phyloP scores from a whole-genome alignment of 805 yeast species.

The Blastobotrys terrestris region DNA sequence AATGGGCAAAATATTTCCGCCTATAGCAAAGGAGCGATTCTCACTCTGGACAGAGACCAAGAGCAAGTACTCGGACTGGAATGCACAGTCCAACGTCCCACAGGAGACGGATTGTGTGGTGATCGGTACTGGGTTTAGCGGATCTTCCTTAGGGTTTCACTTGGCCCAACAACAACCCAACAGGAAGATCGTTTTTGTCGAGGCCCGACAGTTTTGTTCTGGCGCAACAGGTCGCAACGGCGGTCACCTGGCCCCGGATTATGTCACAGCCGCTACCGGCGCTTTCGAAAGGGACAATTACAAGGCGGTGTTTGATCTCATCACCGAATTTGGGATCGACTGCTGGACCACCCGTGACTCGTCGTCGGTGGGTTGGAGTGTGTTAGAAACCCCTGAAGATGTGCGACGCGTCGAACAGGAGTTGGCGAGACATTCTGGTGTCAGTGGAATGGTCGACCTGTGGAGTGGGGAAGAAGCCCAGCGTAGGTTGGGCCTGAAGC shows the following conservation, averaged over 20 bases:
- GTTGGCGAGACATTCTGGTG: background rate
- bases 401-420: slow-evolving; percentile 16
- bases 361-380: slow-evolving; percentile 31
- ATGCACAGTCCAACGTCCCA: slow-evolving; percentile 28
- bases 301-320: slow-evolving; percentile 19
- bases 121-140: slow-evolving; percentile 44
- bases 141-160: slow-evolving; percentile 37
- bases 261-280: background rate
- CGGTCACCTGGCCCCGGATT: slow-evolving; percentile 40
- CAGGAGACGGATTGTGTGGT: slow-evolving; percentile 35
- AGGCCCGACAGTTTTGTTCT: slow-evolving; percentile 37
- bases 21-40: slow-evolving; percentile 5
- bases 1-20: slow-evolving; percentile 4
- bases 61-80: slow-evolving; percentile 7
- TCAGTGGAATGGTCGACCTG: background rate
- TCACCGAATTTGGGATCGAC: slow-evolving; percentile 33
- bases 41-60: slow-evolving; percentile 11
- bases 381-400: slow-evolving; percentile 16
- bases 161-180: slow-evolving; percentile 24
- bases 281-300: slow-evolving; percentile 13
- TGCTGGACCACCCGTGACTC: slow-evolving; percentile 36
- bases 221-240: slow-evolving; percentile 48
- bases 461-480: slow-evolving; percentile 15
- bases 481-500: slow-evolving; percentile 8
- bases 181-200: slow-evolving; percentile 31